Evolutionary conservation across 148 eudicot genomes (phyloP).

Genomic region (Rhododendron ferrugineum): DNA sequence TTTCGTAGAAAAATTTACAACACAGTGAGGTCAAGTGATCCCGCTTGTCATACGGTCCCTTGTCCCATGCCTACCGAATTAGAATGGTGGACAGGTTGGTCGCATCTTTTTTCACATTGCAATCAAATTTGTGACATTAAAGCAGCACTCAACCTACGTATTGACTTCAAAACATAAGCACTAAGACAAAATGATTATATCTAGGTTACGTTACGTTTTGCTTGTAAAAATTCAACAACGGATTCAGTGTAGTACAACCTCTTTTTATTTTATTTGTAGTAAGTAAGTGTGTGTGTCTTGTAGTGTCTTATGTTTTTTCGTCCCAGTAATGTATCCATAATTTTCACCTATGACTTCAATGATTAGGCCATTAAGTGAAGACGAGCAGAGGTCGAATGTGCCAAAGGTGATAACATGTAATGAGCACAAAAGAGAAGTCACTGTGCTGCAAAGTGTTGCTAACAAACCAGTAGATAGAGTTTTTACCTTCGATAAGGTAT

Average conservation of each 20-base stretch:
- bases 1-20: background rate
- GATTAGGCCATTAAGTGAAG: slow-evolving; percentile 71
- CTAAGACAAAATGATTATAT: background rate
- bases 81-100: background rate
- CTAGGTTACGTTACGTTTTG: background rate
- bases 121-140: background rate
- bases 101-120: background rate
- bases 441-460: slow-evolving; percentile 43
- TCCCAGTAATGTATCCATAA: background rate
- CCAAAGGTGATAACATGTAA: slow-evolving; percentile 57
- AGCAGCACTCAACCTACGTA: background rate
- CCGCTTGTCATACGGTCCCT: background rate
- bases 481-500: slow-evolving; percentile 89
- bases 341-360: background rate
- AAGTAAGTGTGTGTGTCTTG: background rate
- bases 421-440: slow-evolving; percentile 64
- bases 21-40: background rate
- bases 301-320: background rate
- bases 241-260: background rate
- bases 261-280: background rate
- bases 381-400: slow-evolving; percentile 61
- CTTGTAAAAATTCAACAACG: background rate
- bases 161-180: background rate
- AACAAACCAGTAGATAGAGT: slow-evolving; percentile 64
- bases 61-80: background rate